Base-by-base conservation (phyloP, 208 protist species). In the Angomonas deanei region DNA sequence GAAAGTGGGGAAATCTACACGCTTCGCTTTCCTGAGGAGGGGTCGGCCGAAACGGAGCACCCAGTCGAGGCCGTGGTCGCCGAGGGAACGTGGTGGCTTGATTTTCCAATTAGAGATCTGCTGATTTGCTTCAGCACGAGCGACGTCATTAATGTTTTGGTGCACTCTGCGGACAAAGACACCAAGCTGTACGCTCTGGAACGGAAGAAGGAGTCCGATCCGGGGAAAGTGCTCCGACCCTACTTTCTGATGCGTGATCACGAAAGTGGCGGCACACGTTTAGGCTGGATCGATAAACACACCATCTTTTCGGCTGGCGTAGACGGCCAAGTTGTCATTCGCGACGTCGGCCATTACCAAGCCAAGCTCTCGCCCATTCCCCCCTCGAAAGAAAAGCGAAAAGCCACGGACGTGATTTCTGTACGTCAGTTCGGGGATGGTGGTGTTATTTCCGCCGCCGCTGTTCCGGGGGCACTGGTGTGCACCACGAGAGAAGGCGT, bases 171-270 rank as follows among this genome's bases (percentile, higher is more conserved):
- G 26, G 90, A 96, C 66, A 89, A 88, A 50, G 84, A 92, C 65
- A 82, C 86, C 2, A 93, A 93, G 62, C 56, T 96, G 19, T 96
- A 96, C 68, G 71, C 68, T 6, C 52, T 96, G 28, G 82, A 92
- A 23, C 54, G 73, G 26, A 85, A 87, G 33, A 64, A 63, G 15
- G 85, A 96, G 17, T 53, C 60, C n/a, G 75, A 89, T 2, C 42
- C 42, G 5, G 55, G 54, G 6, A 70, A 70, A 23, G 64, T 82
- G 28, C 59, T 88, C 15, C 84, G 86, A n/a, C 86, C 86, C 8
- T 67, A 83, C 15, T 86, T 89, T 60, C 58, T 91, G 3, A 84
- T 91, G 64, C 78, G 76, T 46, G 84, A 91, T 55, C 84, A 93
- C 69, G 78, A 77, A 27, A 85, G 76, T 50, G 82, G 76, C 24